Percentiles rank a stretch among this genome's conserved stretches.
Evolutionary conservation across 2,329 filamentous ascomycete species (phyloP).

Genomic region (Ophiostoma sp.): DNA sequence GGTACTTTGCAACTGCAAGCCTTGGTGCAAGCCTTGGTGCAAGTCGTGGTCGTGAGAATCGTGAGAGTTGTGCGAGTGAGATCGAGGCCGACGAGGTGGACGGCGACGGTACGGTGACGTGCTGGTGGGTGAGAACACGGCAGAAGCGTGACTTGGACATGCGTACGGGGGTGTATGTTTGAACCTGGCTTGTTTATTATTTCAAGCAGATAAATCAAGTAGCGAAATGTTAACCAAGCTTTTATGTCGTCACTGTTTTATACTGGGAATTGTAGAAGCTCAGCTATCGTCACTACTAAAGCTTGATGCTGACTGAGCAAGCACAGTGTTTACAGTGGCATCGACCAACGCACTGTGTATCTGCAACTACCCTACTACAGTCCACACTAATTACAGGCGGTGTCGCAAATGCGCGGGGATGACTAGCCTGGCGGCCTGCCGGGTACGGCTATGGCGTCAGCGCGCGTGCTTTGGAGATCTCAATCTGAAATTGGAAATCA

Average conservation of each 20-base stretch:
- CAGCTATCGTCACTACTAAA: neutral
- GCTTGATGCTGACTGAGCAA: neutral
- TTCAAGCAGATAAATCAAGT: neutral
- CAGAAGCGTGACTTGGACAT: conserved; percentile 8
- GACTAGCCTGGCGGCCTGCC: neutral
- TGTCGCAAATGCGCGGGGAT: neutral
- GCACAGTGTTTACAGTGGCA: neutral
- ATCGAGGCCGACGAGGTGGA: conserved; percentile 1
- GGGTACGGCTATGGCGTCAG: neutral
- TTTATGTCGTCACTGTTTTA: neutral
- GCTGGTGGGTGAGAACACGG: neutral
- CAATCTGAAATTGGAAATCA: neutral
- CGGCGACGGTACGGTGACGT: neutral
- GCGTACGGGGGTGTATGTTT: neutral
- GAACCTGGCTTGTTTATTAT: no score
- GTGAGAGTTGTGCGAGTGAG: neutral
- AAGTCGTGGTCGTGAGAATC: neutral
- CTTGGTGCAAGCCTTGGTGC: no score
- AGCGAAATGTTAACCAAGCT: neutral
- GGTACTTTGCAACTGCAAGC: neutral
- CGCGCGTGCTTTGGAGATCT: neutral
- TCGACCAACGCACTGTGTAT: neutral
- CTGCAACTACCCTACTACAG: no score
- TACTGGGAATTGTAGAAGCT: neutral
- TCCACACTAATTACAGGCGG: neutral